A percentile compares a stretch with the other conserved stretches of the same genome.
These are phyloP conservation scores for Tolypocladium pustulatum DNA, from an alignment of 2,329 filamentous ascomycete genomes.

Conservation along the genomic window DNA sequence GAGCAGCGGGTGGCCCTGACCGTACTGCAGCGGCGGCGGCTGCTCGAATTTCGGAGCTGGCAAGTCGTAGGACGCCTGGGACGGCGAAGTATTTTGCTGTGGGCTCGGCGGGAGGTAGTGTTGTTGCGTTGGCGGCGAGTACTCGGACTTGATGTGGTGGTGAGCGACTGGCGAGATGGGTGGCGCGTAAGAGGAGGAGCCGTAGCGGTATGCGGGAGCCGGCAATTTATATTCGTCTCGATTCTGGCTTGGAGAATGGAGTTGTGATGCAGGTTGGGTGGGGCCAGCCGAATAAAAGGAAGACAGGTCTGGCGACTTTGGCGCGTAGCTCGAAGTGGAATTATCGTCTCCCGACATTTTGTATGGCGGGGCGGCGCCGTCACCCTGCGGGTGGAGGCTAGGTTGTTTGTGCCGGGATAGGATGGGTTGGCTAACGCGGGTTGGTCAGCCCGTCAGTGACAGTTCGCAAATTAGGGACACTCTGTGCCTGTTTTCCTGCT, in stretches of 20 bases:
- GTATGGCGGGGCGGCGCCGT: neutral
- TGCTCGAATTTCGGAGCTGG: constrained; percentile 7
- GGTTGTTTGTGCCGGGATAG: neutral
- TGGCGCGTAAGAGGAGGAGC: constrained; percentile 15
- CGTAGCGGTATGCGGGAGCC: constrained; percentile 16
- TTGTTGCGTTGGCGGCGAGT: constrained; percentile 10
- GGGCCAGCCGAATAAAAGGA: constrained; percentile 37
- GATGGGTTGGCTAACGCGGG: neutral
- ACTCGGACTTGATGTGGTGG: constrained; percentile 13
- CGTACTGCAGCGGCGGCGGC: neutral
- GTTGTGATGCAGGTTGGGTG: constrained; percentile 9
- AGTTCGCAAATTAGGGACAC: neutral
- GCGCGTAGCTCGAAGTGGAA: constrained; percentile 34
- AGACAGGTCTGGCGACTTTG: constrained; percentile 49
- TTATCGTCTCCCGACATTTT: constrained; percentile 38
- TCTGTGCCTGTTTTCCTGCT: neutral
- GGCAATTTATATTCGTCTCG: constrained; percentile 22
- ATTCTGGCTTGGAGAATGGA: constrained; percentile 9
- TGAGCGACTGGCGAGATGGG: constrained; percentile 15
- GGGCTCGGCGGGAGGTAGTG: constrained; percentile 10
- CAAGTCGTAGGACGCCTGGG: constrained; percentile 7
- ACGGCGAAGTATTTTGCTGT: constrained; percentile 5
- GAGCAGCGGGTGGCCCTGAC: neutral
- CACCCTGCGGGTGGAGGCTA: neutral
- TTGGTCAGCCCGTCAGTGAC: neutral